Conservation (phyloP, 257 asterid species). For the Solanum dulcamara region DNA sequence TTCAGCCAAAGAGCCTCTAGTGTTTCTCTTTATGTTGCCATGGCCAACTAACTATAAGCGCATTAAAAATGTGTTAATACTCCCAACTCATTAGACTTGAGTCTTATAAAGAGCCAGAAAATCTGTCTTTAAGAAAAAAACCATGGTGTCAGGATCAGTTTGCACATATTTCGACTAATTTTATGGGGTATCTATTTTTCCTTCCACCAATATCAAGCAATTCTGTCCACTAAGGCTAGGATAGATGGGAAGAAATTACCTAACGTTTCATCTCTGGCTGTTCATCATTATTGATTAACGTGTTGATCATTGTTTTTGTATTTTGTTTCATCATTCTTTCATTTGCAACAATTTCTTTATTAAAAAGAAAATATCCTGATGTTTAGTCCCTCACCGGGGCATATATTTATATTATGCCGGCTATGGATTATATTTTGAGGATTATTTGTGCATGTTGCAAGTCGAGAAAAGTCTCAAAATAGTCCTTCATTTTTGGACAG, state of each 20-base stretch:
- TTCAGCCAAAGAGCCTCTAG: background rate
- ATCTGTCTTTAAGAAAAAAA: background rate
- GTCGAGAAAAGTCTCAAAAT: background rate
- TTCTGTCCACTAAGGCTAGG: background rate
- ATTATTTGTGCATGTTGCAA: background rate
- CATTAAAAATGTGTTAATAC: background rate
- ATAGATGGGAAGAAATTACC: background rate
- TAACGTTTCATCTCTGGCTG: no score
- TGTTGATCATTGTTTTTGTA: no score
- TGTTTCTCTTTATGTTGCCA: background rate
- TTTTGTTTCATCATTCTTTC: background rate
- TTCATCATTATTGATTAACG: no score
- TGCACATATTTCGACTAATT: background rate
- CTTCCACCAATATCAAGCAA: no score
- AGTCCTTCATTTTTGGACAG: background rate
- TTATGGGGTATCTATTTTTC: no score
- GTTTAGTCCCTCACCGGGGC: background rate
- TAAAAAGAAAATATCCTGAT: background rate
- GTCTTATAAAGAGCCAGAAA: background rate
- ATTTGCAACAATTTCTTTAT: background rate
- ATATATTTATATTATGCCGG: no score
- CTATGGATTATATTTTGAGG: no score
- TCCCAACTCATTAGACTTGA: background rate
- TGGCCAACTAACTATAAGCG: background rate
- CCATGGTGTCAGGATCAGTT: background rate